Evolutionary conservation across 495 filamentous ascomycete species (phyloP), one percentile per base, ranked within the genome.

Genomic region (Penicillium alfredii): DNA sequence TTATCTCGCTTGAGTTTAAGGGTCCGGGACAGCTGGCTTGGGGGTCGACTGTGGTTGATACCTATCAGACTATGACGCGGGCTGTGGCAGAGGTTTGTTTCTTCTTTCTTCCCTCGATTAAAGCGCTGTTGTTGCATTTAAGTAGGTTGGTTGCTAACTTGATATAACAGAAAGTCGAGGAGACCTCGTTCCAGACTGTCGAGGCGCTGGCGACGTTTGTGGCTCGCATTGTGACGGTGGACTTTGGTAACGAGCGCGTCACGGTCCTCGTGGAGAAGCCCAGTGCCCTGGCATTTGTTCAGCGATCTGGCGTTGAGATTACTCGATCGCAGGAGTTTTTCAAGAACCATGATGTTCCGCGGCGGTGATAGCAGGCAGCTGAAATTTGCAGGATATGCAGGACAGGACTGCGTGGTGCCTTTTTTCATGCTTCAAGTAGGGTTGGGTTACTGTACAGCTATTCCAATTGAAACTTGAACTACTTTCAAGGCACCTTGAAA

Each of bases 181-280:
- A 53, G 16, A 75, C 72, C 10, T 50, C 61, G 2, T 79, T 76
- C 55, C 64, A 72, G 44, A 77, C 72, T 3, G 69, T 79, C 2
- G 75, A 79, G 49, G 67, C 74, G 1, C 48, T 77, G 35, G 74
- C 73, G 7, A 74, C 72, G 8, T 66, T 65, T 8, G 53, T 79
- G 30, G 72, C 72, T 18, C 67, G 61, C 26, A 72, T 69, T 43
- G 67, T 62, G 31, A 73, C 71, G 10, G 58, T 75, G 29, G 62
- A 69, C 16, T 76, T 69, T 45, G 66, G 62, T 6, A 65, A 77
- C 39, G 58, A 68, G 29, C 55, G 66, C 28, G 68, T 76, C 12
- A 77, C 71, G 0, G 75, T 76, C 1, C 45, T 43, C 35, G 65
- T 74, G n/a, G 66, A 77, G 42, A 78, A 79, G 51, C 74, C 75